phyloP scores from a whole-genome alignment of 371 early-diverging fungal genomes.

The Mucor irregularis region DNA sequence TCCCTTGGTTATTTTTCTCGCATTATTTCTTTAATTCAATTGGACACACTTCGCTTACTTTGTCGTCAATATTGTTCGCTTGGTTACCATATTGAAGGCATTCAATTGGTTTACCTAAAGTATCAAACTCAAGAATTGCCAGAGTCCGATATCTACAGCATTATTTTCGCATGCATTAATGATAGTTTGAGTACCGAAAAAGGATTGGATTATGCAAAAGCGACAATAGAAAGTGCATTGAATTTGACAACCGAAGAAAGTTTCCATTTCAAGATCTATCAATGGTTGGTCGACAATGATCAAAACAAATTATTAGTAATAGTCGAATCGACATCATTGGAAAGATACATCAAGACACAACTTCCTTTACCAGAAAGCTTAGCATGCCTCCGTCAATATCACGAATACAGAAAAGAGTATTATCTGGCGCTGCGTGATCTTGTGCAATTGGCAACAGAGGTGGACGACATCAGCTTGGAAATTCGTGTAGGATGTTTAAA shows the following conservation, averaged over 20 bases:
- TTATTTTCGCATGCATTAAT: background rate
- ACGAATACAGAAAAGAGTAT: conserved; percentile 3
- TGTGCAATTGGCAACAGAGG: background rate
- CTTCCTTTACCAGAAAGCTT: background rate
- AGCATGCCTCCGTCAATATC: conserved; percentile 4
- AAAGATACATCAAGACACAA: conserved; percentile 6
- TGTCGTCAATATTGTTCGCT: background rate
- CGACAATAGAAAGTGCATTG: background rate
- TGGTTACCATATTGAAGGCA: background rate
- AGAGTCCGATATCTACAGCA: background rate
- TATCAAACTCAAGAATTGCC: background rate
- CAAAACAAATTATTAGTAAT: background rate
- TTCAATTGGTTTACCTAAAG: conserved; percentile 4
- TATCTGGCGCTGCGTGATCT: background rate
- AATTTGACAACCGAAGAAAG: background rate
- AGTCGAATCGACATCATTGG: conserved; percentile 3
- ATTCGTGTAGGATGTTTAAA: conserved; percentile 2
- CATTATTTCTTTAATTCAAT: background rate
- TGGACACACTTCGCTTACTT: background rate
- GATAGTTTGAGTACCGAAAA: background rate
- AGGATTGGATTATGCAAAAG: background rate
- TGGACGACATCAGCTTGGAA: background rate
- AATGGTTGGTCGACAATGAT: conserved; percentile 9
- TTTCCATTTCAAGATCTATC: conserved; percentile 11
- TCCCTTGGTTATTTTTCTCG: conserved; percentile 3